A percentile compares a stretch with the other conserved stretches of the same genome.
These are phyloP conservation scores for Glaciozyma martinii DNA, from an alignment of 768 basidiomycete species.

Conservation along the genomic window DNA sequence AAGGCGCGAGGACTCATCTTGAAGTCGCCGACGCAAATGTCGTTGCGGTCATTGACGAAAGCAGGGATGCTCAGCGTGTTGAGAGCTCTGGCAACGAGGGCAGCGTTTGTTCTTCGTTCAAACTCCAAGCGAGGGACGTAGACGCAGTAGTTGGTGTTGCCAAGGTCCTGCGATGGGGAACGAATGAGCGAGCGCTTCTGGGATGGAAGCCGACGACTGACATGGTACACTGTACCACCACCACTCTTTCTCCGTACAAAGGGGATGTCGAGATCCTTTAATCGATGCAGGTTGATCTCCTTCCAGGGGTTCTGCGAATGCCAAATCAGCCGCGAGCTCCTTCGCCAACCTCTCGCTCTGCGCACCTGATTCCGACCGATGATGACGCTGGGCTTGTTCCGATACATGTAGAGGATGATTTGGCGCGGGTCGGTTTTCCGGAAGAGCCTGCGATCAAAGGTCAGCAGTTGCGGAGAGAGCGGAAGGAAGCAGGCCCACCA, in stretches of 20 bases:
- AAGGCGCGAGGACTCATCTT: constrained; percentile 61
- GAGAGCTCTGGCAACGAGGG: constrained; percentile 68
- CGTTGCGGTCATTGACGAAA: constrained; percentile 77
- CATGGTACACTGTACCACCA: constrained; percentile 94
- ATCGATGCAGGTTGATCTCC: constrained; percentile 67
- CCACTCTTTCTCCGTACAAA: constrained; percentile 81
- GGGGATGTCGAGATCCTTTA: constrained; percentile 52
- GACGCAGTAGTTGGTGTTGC: constrained; percentile 95
- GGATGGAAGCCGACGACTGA: constrained; percentile 43
- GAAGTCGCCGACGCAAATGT: constrained; percentile 69
- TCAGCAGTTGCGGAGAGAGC: constrained; percentile 27
- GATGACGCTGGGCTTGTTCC: constrained; percentile 78
- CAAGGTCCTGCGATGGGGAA: constrained; percentile 59
- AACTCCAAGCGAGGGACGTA: constrained; percentile 75
- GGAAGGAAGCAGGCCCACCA: constrained; percentile 49
- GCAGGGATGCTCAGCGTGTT: constrained; percentile 63
- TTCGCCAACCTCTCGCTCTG: neutral
- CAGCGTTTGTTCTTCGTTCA: constrained; percentile 65
- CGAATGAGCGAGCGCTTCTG: neutral
- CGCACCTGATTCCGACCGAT: constrained; percentile 74
- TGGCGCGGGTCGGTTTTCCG: constrained; percentile 57
- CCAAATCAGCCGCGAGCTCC: no score
- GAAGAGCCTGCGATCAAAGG: constrained; percentile 53
- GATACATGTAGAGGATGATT: constrained; percentile 77
- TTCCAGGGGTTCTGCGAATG: constrained; percentile 80